A percentile compares a stretch with the other conserved stretches of the same genome.
These are phyloP conservation scores for Pleomassaria siparia DNA, from an alignment of 2,329 filamentous ascomycete genomes.

Conservation along the genomic window DNA sequence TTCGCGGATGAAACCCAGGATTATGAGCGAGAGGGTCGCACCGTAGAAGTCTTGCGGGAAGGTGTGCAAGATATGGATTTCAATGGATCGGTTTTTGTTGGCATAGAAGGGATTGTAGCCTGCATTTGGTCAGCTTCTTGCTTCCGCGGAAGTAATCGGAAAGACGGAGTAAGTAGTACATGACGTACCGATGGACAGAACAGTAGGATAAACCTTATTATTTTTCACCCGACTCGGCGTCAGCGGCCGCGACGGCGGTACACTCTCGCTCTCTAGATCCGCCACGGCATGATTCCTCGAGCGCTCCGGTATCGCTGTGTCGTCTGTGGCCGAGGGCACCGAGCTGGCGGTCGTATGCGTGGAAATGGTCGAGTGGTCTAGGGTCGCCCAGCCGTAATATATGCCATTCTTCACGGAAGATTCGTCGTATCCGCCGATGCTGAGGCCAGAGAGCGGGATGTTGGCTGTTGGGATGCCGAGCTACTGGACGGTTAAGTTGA, in stretches of 20 bases:
- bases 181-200: slow-evolving; percentile 24
- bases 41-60: slow-evolving; percentile 86
- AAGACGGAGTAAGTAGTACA: background rate
- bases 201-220: slow-evolving; percentile 30
- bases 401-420: slow-evolving; percentile 74
- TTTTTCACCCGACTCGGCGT: slow-evolving; percentile 10
- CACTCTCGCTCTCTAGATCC: slow-evolving; percentile 18
- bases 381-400: slow-evolving; percentile 89
- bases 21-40: slow-evolving; percentile 72
- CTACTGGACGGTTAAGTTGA: slow-evolving; percentile 45
- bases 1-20: slow-evolving; percentile 84
- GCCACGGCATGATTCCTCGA: slow-evolving; percentile 32
- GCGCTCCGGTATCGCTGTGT: slow-evolving; percentile 12
- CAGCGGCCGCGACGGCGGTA: slow-evolving; percentile 15
- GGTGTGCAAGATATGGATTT: slow-evolving; percentile 82
- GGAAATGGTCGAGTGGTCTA: slow-evolving; percentile 54
- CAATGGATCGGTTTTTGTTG: slow-evolving; percentile 81
- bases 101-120: slow-evolving; percentile 98
- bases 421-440: slow-evolving; percentile 64
- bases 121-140: slow-evolving; percentile 4
- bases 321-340: slow-evolving; percentile 19
- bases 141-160: too few relatives aligned
- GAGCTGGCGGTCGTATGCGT: slow-evolving; percentile 34
- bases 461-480: slow-evolving; percentile 97
- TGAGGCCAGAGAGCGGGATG: slow-evolving; percentile 68